Base-by-base conservation (phyloP, 306 rosid species). In the Cercis canadensis region DNA sequence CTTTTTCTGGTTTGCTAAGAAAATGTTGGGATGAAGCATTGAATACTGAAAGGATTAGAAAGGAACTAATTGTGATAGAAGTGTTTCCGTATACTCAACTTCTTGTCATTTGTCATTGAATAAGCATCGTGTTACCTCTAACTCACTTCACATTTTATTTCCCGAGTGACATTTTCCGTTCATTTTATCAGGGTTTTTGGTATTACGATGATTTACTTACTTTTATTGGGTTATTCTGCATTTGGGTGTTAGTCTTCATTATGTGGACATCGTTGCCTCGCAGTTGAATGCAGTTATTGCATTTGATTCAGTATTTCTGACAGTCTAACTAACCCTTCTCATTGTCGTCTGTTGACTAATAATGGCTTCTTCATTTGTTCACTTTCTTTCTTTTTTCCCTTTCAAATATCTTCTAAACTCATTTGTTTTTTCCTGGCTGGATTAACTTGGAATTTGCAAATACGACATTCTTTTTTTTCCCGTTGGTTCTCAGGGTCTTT, bases 1-100 rank as follows among this genome's bases (percentile, higher is more conserved):
- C 31, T 7, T 61, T 41, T 10, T 54, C 36, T 63, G 72, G 72
- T 68, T 52, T 75, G 73, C 77, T 61, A 47, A 65, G 72, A 69
- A 73, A 52, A 69, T 81, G 50, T 45, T 65, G 54, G 55, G 57
- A 16, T 11, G 40, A 2, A 17, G 49, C 41, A 43, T 63, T 44
- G 6, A 6, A 43, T 69, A 36, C 12, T n/a, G 45, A 17, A 54
- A 18, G 8, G 32, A 43, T 21, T n/a, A 52, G 19, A 55, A 33
- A 18, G 18, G 63, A 9, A 11, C 52, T 14, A 16, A 43, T 68
- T 56, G 55, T 39, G 16, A 64, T 5, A 62, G 18, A 13, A 10
- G 33, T 54, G 14, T 56, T 36, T 39, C 8, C 40, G 63, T 47
- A 31, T 50, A 8, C 46, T 46, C 45, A 34, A 43, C 52, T 49